Base-by-base conservation (phyloP, 768 basidiomycete species). In the Boletus barrowsii region DNA sequence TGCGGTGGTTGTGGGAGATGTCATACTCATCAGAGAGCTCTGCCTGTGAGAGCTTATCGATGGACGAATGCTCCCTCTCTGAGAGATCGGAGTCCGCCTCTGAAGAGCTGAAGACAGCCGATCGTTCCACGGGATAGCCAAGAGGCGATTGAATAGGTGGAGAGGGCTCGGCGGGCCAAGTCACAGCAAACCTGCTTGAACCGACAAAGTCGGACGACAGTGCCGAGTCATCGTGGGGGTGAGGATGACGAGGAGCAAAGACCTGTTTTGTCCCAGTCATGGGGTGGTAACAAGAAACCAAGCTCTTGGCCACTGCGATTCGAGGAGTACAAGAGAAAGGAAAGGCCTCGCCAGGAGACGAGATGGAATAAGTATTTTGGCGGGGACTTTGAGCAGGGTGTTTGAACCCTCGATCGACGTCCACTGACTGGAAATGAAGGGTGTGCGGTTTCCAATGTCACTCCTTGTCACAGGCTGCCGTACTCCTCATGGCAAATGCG, bases 121-220 rank as follows among this genome's bases (percentile, higher is more conserved):
- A 71, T 61, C 79, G 75, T 59, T 75, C 70, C 22, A 66, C 60
- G 24, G 73, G 62, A 43, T 64, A 55, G 5, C 46, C 59, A 24
- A 60, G 57, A 35, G 76, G 71, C n/a, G 73, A 62, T 52, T 72
- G 70, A 50, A 72, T 71, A 20, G 73, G 66, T 32, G 73, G 72
- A 14, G 75, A 69, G 42, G 73, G 65, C 32, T 83, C 82, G 33
- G 73, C 66, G 30, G 82, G 77, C 79, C 81, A 83, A 33, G 83
- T 79, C 51, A 86, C 71, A 37, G 78, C 81, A 68, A 87, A 86
- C 68, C 79, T 83, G 72, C 69, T 85, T 51, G 75, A 39, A 79
- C 69, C 51, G 43, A 81, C 71, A 37, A 74, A 67, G 53, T 84
- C 83, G 54, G 77, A 66, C 17, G 72, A 62, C 44, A 75, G 72